These are phyloP conservation scores for Alternaria gaisen DNA, from an alignment of 2,329 filamentous ascomycete species.

Conservation along the genomic window DNA sequence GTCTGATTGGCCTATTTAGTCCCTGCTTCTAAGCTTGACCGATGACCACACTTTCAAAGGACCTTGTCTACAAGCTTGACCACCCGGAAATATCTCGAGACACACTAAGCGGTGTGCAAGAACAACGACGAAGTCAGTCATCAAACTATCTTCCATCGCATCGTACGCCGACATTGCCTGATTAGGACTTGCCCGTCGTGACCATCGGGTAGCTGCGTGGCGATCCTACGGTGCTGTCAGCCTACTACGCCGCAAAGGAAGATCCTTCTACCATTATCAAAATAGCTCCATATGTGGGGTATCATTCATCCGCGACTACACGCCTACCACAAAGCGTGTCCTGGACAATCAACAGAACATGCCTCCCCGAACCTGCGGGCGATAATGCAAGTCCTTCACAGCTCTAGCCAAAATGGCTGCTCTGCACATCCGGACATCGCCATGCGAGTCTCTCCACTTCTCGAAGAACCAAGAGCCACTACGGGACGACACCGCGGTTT, in stretches of 20 bases:
- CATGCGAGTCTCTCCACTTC: slow-evolving; percentile 1
- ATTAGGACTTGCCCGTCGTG: slow-evolving; percentile 9
- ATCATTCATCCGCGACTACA: background rate
- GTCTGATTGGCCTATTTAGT: slow-evolving; percentile 8
- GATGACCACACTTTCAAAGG: slow-evolving; percentile 4
- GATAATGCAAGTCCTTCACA: slow-evolving; percentile 1
- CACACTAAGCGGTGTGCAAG: slow-evolving; percentile 11
- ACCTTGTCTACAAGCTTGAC: slow-evolving; percentile 14
- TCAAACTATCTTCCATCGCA: slow-evolving; percentile 8
- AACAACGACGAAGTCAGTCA: slow-evolving; percentile 2
- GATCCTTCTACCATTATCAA: slow-evolving; percentile 3
- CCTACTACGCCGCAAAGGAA: slow-evolving; percentile 6
- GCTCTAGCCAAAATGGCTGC: background rate
- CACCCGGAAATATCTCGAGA: slow-evolving; percentile 4
- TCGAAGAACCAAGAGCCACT: background rate
- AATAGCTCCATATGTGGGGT: slow-evolving; percentile 4
- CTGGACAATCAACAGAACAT: slow-evolving; percentile 3
- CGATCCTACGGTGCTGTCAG: slow-evolving; percentile 8
- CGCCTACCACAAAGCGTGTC: background rate
- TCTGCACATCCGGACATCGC: background rate
- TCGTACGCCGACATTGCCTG: slow-evolving; percentile 6
- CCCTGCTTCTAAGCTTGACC: slow-evolving; percentile 9
- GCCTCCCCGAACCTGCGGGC: background rate
- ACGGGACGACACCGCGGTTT: slow-evolving; percentile 1
- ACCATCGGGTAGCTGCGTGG: slow-evolving; percentile 15